Evolutionary conservation across 192 early-diverging fungal genomes (phyloP), one percentile per base, ranked within the genome.

Genomic region (Jimgerdemannia lactiflua): DNA sequence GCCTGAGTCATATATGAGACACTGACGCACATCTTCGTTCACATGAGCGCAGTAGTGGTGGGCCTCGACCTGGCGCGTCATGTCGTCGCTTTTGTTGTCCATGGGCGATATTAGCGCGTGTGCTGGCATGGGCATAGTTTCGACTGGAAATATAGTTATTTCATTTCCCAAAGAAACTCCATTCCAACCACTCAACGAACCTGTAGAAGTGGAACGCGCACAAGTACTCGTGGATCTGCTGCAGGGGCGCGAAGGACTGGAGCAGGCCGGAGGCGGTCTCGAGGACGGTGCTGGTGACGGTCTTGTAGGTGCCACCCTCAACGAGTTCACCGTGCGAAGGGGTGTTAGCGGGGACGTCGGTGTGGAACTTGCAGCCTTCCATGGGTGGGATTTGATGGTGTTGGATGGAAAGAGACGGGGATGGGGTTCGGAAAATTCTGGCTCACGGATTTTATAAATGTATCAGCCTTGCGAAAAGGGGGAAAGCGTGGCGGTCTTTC

Each of bases 31-130:
- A 17, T 89, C 85, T 67, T 83, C 80, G 40, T 83, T 85, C 10
- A 87, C 40, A 64, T 84, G 77, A 54, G 76, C 67, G 74, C 89
- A 90, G 70, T 82, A 89, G 70, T 90, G 89, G 69, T 86, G 80
- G 3, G 87, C 80, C 73, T 82, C 78, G 3, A 86, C 75, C 69
- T 87, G 84, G 19, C 85, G 83, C 20, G 72, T 81, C 20, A 79
- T 76, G 49, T 88, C 82, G 65, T 88, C 66, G 17, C 79, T 59
- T 59, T 59, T 59, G 6, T 59, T 59, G 0, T 59, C 2, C 14
- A 10, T 59, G 6, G 6, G 6, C 14, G 6, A 10, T 29, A 29
- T 29, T 29, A 29, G 29, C 29, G 29, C 29, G 29, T 1, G 29
- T 29, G 29, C 29, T 29, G 29, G 29, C 29, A 29, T 29, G 29